Percentiles rank a stretch among this genome's conserved stretches.
These are phyloP conservation scores for Huntiella bhutanensis DNA, from an alignment of 2,329 filamentous ascomycete species.

Conservation along the genomic window DNA sequence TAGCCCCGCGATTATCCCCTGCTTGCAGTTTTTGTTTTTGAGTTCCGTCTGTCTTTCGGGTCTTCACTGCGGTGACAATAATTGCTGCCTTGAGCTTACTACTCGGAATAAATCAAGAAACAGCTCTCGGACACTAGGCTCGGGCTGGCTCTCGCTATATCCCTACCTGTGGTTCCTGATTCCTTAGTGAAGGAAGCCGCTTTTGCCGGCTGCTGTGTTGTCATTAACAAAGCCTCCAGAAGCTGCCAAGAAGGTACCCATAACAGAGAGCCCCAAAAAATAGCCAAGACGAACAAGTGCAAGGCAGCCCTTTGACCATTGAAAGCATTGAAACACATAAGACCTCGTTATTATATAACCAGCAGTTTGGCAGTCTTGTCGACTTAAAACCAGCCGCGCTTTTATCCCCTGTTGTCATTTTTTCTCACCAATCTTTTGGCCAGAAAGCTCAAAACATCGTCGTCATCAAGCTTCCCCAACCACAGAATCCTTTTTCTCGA, in stretches of 20 bases:
- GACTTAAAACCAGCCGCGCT: too few relatives aligned
- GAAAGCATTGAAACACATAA: neutral
- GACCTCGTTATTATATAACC: too few relatives aligned
- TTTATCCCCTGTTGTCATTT: neutral
- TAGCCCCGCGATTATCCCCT: too few relatives aligned
- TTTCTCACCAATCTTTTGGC: neutral
- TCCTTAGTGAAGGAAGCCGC: neutral
- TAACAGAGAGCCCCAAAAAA: neutral
- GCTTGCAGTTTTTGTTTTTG: too few relatives aligned
- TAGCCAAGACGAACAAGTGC: neutral
- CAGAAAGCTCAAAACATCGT: neutral
- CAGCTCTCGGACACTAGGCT: too few relatives aligned
- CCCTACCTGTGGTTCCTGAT: neutral
- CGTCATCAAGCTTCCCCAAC: neutral
- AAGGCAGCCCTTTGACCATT: neutral
- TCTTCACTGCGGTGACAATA: too few relatives aligned
- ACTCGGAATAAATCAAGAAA: too few relatives aligned
- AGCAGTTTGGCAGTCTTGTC: too few relatives aligned
- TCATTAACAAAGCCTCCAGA: neutral
- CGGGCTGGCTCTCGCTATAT: constrained; percentile 1
- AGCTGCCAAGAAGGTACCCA: neutral
- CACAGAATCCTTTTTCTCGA: neutral
- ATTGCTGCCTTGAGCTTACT: too few relatives aligned
- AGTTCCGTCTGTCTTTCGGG: too few relatives aligned
- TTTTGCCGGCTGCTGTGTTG: neutral